phyloP scores from a whole-genome alignment of 2,329 filamentous ascomycete species.

The Calycina herbarum region DNA sequence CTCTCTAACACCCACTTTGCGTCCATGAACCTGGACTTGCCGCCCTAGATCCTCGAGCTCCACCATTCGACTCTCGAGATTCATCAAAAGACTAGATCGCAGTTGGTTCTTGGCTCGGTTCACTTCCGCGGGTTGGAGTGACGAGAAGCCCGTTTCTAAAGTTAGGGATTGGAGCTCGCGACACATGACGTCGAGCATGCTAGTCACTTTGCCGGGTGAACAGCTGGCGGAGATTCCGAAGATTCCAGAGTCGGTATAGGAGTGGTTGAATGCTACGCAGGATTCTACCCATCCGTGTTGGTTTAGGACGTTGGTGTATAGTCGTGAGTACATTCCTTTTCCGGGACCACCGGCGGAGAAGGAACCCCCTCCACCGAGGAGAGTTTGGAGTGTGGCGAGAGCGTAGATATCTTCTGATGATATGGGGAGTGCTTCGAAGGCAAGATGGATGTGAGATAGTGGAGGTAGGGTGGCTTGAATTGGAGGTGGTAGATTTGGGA shows the following conservation, averaged over 20 bases:
- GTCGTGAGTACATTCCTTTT: constrained; percentile 97
- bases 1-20: constrained; percentile 85
- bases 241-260: constrained; percentile 91
- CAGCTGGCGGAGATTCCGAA: constrained; percentile 93
- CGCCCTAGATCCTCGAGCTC: constrained; percentile 93
- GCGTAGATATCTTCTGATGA: constrained; percentile 92
- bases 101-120: constrained; percentile 96
- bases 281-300: constrained; percentile 97
- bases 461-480: constrained; percentile 74
- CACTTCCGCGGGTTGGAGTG: constrained; percentile 76
- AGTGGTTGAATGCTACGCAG: constrained; percentile 95
- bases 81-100: constrained; percentile 88
- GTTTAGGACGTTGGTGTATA: constrained; percentile 97
- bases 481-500: constrained; percentile 77
- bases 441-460: constrained; percentile 91
- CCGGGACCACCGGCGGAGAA: constrained; percentile 96
- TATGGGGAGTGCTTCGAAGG: constrained; percentile 92
- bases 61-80: constrained; percentile 94
- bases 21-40: constrained; percentile 95
- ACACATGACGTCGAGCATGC: constrained; percentile 95
- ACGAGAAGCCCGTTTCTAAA: constrained; percentile 70
- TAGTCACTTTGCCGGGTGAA: constrained; percentile 70
- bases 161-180: constrained; percentile 80
- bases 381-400: constrained; percentile 89
- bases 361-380: constrained; percentile 92